phyloP scores from a whole-genome alignment of 805 yeast genomes.

The Wickerhamiella hasegawae region DNA sequence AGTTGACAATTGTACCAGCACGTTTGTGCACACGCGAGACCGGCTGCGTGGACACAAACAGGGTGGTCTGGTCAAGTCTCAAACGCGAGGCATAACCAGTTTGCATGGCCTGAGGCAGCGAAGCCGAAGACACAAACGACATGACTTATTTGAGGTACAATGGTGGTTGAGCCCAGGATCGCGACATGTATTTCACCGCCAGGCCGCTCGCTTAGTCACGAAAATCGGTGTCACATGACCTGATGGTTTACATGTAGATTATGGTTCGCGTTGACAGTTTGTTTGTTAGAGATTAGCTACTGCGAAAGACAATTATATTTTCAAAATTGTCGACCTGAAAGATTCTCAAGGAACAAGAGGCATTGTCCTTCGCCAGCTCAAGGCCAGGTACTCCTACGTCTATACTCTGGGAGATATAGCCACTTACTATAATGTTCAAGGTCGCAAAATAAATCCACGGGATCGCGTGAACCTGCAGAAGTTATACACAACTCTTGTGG shows the following conservation, averaged over 20 bases:
- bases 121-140: not conserved
- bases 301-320: not conserved
- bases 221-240: not conserved
- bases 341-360: too few relatives aligned
- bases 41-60: conserved; percentile 57
- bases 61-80: conserved; percentile 55
- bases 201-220: not conserved
- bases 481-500: too few relatives aligned
- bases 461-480: too few relatives aligned
- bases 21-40: conserved; percentile 62
- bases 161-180: too few relatives aligned
- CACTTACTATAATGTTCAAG: too few relatives aligned
- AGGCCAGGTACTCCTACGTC: too few relatives aligned
- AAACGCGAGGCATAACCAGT: conserved; percentile 62
- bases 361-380: too few relatives aligned
- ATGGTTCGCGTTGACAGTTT: not conserved
- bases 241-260: not conserved
- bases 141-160: too few relatives aligned
- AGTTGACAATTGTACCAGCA: conserved; percentile 39
- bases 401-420: too few relatives aligned
- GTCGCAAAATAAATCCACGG: too few relatives aligned
- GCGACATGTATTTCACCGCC: too few relatives aligned
- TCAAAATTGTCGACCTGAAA: not conserved
- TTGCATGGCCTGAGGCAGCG: conserved; percentile 58
- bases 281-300: not conserved